Base-by-base conservation (phyloP, 208 protist genomes). In the Kentomonas sorsogonicus region DNA sequence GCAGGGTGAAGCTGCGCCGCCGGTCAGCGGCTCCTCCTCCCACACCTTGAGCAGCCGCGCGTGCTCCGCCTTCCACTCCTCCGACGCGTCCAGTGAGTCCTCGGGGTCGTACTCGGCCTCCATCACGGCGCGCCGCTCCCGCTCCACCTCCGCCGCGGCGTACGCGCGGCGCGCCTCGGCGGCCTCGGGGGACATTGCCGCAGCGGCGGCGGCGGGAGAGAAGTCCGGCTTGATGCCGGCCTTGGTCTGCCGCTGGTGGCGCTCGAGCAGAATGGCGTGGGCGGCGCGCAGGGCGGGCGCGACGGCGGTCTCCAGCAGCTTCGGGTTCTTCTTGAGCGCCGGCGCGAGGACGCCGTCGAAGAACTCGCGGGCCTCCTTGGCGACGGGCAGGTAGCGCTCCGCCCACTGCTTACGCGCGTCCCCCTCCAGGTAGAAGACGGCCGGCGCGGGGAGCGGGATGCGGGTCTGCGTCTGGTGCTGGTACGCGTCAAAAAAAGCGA, bases 391-490 rank as follows among this genome's bases (percentile, higher is more conserved):
- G 76, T 86, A 94, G 60, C 59, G 70, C 55, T 83, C 79, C 27
- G 69, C 79, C 88, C 88, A 94, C 68, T 77, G 68, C 66, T 52
- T 73, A n/a, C 65, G 68, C 16, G 66, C 75, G 18, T 86, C 77
- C 18, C 72, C 76, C 58, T 92, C 88, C 51, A 89, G 87, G 33
- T 83, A 64, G 78, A 81, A 94, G 36, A 94, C 75, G 23, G 84
- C 78, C 15, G 84, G 79, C 15, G 73, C 75, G 1, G 88, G 84
- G 13, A 94, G 60, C 7, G 88, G 81, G 38, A 91, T 76, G 31
- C 69, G 73, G n/a, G 77, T 81, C 44, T 68, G 64, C 15, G 82
- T 84, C 62, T 87, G 79, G 47, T 86, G 81, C 57, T 88, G 82
- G 29, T 76, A 69, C 30, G 72, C 59, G 45, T 85, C 74, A 51